Evolutionary conservation across 768 basidiomycete genomes (phyloP).

Genomic region (Roridomyces roridus): DNA sequence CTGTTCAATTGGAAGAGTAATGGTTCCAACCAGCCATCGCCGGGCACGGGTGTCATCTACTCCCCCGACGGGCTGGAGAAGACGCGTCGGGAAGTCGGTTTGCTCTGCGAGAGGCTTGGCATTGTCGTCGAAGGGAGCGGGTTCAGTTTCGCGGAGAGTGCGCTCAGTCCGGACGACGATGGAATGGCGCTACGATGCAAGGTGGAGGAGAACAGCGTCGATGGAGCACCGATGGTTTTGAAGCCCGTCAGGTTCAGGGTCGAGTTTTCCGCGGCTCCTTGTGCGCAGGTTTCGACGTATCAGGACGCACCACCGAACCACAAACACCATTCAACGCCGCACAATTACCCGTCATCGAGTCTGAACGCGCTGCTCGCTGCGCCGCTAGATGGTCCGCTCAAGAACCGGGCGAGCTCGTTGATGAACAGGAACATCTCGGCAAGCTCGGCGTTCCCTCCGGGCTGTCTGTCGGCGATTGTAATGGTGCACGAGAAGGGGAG

Average conservation of each 20-base stretch:
- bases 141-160: constrained; percentile 31
- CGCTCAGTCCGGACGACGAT: constrained; percentile 26
- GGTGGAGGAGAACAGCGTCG: constrained; percentile 55
- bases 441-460: constrained; percentile 39
- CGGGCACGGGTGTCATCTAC: constrained; percentile 48
- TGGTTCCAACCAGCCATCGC: constrained; percentile 45
- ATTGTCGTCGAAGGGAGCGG: constrained; percentile 51
- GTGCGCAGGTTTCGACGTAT: constrained; percentile 4
- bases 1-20: constrained; percentile 89
- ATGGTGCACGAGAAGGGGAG: constrained; percentile 93
- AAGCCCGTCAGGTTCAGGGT: constrained; percentile 87
- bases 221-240: constrained; percentile 52
- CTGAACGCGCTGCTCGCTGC: constrained; percentile 25
- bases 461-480: constrained; percentile 66
- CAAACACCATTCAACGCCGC: constrained; percentile 27
- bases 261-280: constrained; percentile 58
- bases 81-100: constrained; percentile 69
- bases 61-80: constrained; percentile 60
- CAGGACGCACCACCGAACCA: constrained; percentile 25
- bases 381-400: constrained; percentile 30
- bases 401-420: constrained; percentile 32
- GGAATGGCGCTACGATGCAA: constrained; percentile 48
- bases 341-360: constrained; percentile 13
- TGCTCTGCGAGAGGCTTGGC: constrained; percentile 71
- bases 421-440: constrained; percentile 29